Conservation (phyloP, 208 protist genomes). For the Wallacemonas rigidus region DNA sequence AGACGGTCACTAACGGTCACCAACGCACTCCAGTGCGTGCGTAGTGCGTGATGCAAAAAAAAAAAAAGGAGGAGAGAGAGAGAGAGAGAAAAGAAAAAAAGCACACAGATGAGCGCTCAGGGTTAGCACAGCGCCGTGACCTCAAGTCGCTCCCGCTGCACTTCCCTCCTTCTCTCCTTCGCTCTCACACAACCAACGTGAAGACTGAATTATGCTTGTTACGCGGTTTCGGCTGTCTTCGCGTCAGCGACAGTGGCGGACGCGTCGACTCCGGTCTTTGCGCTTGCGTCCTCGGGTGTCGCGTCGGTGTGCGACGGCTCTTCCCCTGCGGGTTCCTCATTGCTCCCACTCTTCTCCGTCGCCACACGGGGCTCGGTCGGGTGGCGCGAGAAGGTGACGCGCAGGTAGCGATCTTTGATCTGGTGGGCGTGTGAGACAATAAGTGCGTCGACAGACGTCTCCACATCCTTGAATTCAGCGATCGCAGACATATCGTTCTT, state of each 20-base stretch:
- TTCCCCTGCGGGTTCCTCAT: neutral
- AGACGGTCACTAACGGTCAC: too few species aligned
- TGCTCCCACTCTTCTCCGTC: constrained; percentile 13
- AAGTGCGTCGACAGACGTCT: constrained; percentile 72
- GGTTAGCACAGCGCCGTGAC: too few species aligned
- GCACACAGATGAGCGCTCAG: neutral
- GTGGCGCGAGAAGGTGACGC: constrained; percentile 86
- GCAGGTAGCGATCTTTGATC: constrained; percentile 64
- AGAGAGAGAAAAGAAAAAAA: neutral
- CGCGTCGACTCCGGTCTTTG: too few species aligned
- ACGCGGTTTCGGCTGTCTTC: too few species aligned
- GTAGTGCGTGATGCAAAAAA: neutral
- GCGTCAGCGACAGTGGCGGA: too few species aligned
- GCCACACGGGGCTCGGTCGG: constrained; percentile 50
- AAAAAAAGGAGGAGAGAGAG: neutral
- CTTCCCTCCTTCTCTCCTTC: too few species aligned
- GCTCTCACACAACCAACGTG: too few species aligned
- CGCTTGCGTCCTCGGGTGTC: too few species aligned
- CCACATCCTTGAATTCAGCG: constrained; percentile 55
- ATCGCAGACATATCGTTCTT: constrained; percentile 64
- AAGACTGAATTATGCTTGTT: too few species aligned
- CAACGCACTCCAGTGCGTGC: too few species aligned
- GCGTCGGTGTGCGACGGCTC: neutral
- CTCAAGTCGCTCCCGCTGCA: too few species aligned
- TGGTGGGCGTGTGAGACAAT: constrained; percentile 70